These are phyloP conservation scores for Geranomyces michiganensis DNA, from an alignment of 192 early-diverging fungal genomes.

Conservation along the genomic window DNA sequence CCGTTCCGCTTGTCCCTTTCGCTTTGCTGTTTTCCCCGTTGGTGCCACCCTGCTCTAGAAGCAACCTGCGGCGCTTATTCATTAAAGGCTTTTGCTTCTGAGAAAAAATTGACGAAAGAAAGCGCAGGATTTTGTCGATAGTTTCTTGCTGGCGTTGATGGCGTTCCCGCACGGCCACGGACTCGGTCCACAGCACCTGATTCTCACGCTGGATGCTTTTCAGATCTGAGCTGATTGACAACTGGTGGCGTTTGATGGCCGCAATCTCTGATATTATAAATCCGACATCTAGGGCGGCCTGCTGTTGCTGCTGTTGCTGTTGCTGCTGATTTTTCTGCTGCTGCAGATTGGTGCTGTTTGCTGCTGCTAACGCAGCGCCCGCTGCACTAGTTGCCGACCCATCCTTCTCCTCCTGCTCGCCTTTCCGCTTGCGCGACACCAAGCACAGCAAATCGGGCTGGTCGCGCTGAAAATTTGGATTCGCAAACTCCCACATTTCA, in stretches of 20 bases:
- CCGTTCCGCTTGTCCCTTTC: neutral
- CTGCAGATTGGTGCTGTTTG: constrained; percentile 11
- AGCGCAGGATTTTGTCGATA: constrained; percentile 91
- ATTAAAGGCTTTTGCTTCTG: constrained; percentile 30
- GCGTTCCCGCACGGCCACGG: constrained; percentile 69
- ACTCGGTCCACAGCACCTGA: constrained; percentile 87
- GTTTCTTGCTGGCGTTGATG: constrained; percentile 87
- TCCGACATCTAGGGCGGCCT: constrained; percentile 42
- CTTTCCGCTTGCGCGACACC: constrained; percentile 80
- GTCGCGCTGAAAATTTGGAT: constrained; percentile 85
- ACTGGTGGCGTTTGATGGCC: constrained; percentile 87
- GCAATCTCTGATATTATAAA: constrained; percentile 70
- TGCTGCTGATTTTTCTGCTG: constrained; percentile 18
- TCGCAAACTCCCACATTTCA: constrained; percentile 91
- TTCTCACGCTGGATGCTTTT: constrained; percentile 87
- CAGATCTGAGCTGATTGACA: constrained; percentile 84
- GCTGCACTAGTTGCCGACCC: too few relatives aligned
- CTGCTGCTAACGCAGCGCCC: neutral
- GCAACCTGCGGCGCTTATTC: constrained; percentile 42
- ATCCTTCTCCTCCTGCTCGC: constrained; percentile 20
- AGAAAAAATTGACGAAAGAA: constrained; percentile 86
- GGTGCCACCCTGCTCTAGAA: constrained; percentile 19
- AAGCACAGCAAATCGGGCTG: constrained; percentile 87
- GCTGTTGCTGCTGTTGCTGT: constrained; percentile 1
- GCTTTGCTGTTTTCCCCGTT: neutral